These are phyloP conservation scores for Globisporangium carolinianum DNA, from an alignment of 352 stramenopile genomes.

Conservation along the genomic window DNA sequence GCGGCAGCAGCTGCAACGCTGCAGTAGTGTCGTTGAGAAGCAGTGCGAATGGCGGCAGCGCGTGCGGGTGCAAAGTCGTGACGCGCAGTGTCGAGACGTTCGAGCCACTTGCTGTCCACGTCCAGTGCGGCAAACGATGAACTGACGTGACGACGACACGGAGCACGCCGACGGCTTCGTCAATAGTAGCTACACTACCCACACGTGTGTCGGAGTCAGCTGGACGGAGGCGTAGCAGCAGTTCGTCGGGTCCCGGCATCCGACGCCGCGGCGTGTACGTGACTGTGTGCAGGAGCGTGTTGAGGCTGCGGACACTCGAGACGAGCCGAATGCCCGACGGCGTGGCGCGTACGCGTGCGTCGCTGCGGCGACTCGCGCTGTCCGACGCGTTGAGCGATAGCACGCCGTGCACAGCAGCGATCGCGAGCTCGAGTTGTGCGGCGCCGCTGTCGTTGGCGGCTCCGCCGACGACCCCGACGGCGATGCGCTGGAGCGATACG, in stretches of 20 bases:
- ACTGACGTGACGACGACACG: slow-evolving; percentile 26
- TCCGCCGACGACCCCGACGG: slow-evolving; percentile 1
- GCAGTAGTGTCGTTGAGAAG: too few relatives aligned
- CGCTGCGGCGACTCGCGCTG: background rate
- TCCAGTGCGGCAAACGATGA: slow-evolving; percentile 20
- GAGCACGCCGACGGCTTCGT: slow-evolving; percentile 17
- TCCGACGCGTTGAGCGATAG: background rate
- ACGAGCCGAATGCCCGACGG: slow-evolving; percentile 6
- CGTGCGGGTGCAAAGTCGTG: background rate
- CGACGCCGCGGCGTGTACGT: slow-evolving; percentile 20
- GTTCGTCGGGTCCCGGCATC: slow-evolving; percentile 32
- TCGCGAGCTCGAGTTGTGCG: slow-evolving; percentile 3
- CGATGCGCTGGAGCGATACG: slow-evolving; percentile 6
- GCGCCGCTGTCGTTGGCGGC: background rate
- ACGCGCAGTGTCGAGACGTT: slow-evolving; percentile 10
- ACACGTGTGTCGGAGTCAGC: background rate
- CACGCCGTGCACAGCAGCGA: slow-evolving; percentile 7
- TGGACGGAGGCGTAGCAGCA: slow-evolving; percentile 23
- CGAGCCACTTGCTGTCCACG: slow-evolving; percentile 11
- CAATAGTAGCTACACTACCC: background rate
- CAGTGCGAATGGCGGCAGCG: slow-evolving; percentile 9
- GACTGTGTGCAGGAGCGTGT: slow-evolving; percentile 13
- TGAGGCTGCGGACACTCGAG: slow-evolving; percentile 4
- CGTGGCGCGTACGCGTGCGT: background rate
- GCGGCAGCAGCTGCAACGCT: slow-evolving; percentile 1